These are phyloP conservation scores for Dioszegia crocea DNA, from an alignment of 768 basidiomycete species.

Conservation along the genomic window DNA sequence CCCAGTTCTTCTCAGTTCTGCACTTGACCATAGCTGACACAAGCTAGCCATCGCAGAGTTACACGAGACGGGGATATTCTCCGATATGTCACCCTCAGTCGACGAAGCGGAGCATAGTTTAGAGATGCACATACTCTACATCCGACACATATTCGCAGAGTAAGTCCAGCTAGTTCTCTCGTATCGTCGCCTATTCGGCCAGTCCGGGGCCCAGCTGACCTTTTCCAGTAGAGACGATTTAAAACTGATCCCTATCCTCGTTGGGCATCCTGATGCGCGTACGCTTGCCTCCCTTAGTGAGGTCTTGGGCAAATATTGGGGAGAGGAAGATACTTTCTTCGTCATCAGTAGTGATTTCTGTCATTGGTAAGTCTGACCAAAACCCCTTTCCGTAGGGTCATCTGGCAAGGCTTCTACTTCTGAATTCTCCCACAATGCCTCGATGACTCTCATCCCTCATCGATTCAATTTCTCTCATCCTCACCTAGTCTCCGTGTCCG, in stretches of 20 bases:
- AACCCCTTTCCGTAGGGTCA: not conserved
- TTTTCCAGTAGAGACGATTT: constrained; percentile 57
- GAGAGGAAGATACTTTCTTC: constrained; percentile 72
- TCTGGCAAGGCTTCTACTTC: not conserved
- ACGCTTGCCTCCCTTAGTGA: constrained; percentile 58
- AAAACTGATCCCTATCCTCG: constrained; percentile 79
- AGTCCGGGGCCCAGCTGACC: not conserved
- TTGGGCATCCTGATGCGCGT: constrained; percentile 62
- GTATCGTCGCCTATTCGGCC: not conserved
- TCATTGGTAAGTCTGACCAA: constrained; percentile 67
- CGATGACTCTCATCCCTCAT: no score
- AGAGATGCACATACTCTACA: constrained; percentile 89
- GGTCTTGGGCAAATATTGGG: constrained; percentile 75
- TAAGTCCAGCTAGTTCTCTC: constrained; percentile 17
- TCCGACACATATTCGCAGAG: constrained; percentile 42
- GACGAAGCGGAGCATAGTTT: constrained; percentile 96
- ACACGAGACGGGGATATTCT: constrained; percentile 64
- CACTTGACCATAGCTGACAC: not conserved
- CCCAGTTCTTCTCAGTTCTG: no score
- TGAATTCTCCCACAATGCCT: not conserved
- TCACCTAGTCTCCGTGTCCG: no score
- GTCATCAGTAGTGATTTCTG: constrained; percentile 96
- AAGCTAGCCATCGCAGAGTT: constrained; percentile 64
- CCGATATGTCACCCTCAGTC: constrained; percentile 60
- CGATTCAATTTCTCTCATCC: no score